Percentiles rank a stretch among this genome's conserved stretches.
Conservation (phyloP, 768 basidiomycete genomes). For the Inosperma sp. region DNA sequence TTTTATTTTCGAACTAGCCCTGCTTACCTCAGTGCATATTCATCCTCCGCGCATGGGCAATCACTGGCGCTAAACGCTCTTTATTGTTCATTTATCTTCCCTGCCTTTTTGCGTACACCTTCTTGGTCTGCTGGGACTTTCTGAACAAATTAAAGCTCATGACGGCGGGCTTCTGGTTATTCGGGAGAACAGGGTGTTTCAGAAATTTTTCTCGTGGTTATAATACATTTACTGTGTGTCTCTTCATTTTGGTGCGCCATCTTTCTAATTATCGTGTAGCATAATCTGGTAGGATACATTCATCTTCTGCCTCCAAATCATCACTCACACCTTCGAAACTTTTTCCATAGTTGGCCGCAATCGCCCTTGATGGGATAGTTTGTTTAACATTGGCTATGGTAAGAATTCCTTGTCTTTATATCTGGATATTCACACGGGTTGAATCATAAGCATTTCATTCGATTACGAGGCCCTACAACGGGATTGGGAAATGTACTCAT, state of each 20-base stretch:
- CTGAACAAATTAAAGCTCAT: not conserved
- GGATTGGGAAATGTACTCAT: constrained; percentile 4
- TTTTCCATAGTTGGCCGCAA: constrained; percentile 5
- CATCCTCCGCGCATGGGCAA: constrained; percentile 8
- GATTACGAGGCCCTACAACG: not conserved
- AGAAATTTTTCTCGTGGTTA: not conserved
- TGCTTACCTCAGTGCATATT: constrained; percentile 8
- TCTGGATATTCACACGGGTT: not conserved
- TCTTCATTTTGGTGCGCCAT: not conserved
- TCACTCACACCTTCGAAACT: not conserved
- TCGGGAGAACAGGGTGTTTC: constrained; percentile 4
- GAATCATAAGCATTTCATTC: not conserved
- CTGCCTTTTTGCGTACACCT: constrained; percentile 3
- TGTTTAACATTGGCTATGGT: not conserved
- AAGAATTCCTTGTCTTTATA: not conserved
- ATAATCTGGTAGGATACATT: not conserved
- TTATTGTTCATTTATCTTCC: not conserved
- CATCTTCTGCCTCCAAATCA: not conserved
- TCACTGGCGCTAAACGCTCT: constrained; percentile 1
- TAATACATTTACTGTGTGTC: not conserved
- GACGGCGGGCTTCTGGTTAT: not conserved
- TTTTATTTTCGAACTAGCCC: not conserved
- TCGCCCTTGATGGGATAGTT: constrained; percentile 6
- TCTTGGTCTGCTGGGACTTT: constrained; percentile 3
- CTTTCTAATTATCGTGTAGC: not conserved